Base-by-base conservation (phyloP, 2,329 filamentous ascomycete species). In the Scedosporium boydii region DNA sequence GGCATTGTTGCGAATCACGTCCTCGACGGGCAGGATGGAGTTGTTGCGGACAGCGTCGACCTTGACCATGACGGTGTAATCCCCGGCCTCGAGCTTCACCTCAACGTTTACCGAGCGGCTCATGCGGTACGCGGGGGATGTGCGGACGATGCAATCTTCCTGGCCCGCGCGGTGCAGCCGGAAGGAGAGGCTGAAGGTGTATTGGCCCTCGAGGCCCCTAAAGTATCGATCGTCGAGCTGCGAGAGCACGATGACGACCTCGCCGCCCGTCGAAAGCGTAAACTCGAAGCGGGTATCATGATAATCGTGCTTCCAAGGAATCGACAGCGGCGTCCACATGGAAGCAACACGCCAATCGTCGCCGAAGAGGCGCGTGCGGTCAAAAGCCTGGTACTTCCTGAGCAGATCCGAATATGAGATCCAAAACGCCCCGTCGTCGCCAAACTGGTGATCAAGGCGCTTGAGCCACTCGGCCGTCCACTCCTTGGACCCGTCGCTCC, bases 381-480 rank as follows among this genome's bases (percentile, higher is more conserved):
- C 81, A 63, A 86, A 81, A 59, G 79, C 77, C 65, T 82, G 80
- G 62, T 82, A 86, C 66, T 84, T 84, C 64, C 76, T 75, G n/a
- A 86, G 76, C 10, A 86, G 77, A 66, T 86, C 83, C 18, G 81
- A 76, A 67, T 85, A 85, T 2, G 80, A 77, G 68, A 84, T 85
- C 82, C 82, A 84, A 65, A 84, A 85, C 56, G 80, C 84, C 26
- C 89, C 89, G 67, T 93, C 89, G 66, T 91, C 87, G 46, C 89
- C 89, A 67, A 93, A 93, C 51, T 82, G 85, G 70, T 93, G 89
- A 56, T 82, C 80, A 0, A 95, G 80, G 68, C 87, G 86, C 64
- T 85, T 75, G 74, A 93, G 86, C 83, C 88, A 91, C 67, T 92
- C 87, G 0, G 89, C 80, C 1, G 89, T 93, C 91, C 91, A 96